Evolutionary conservation across 805 yeast species (phyloP).

Genomic region (Barnettozyma populi): DNA sequence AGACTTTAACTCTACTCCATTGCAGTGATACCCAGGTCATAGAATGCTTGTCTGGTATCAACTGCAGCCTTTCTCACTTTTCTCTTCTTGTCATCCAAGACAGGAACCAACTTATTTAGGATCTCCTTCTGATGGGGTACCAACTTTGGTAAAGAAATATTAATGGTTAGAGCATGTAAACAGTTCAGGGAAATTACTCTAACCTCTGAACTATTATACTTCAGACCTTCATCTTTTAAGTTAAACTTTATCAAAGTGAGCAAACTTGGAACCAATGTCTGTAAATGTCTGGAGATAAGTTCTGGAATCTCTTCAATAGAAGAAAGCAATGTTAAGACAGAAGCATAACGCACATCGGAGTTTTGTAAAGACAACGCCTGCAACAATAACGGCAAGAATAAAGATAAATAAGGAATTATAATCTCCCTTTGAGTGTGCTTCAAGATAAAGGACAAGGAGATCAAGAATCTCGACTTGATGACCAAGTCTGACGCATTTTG

Average conservation of each 20-base stretch:
- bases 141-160: conserved; percentile 35
- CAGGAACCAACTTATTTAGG: conserved; percentile 40
- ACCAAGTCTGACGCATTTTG: conserved; percentile 21
- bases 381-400: conserved; percentile 65
- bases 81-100: conserved; percentile 71
- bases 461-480: conserved; percentile 47
- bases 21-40: conserved; percentile 41
- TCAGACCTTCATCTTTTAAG: conserved; percentile 13
- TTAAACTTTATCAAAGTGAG: conserved; percentile 27
- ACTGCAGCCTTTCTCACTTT: conserved; percentile 69
- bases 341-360: conserved; percentile 48
- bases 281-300: conserved; percentile 47
- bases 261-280: conserved; percentile 51
- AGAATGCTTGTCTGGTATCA: conserved; percentile 73
- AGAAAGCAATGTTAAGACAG: conserved; percentile 53
- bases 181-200: conserved; percentile 55
- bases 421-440: conserved; percentile 59
- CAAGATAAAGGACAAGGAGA: conserved; percentile 62
- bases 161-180: conserved; percentile 41
- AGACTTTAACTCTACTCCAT: conserved; percentile 25
- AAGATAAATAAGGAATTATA: conserved; percentile 56
- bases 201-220: conserved; percentile 40
- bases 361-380: conserved; percentile 48
- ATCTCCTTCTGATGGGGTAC: conserved; percentile 43
- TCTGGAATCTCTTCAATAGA: conserved; percentile 51